Evolutionary conservation across 2,329 filamentous ascomycete genomes (phyloP).

Genomic region (Hymenoscyphus fructigenus): DNA sequence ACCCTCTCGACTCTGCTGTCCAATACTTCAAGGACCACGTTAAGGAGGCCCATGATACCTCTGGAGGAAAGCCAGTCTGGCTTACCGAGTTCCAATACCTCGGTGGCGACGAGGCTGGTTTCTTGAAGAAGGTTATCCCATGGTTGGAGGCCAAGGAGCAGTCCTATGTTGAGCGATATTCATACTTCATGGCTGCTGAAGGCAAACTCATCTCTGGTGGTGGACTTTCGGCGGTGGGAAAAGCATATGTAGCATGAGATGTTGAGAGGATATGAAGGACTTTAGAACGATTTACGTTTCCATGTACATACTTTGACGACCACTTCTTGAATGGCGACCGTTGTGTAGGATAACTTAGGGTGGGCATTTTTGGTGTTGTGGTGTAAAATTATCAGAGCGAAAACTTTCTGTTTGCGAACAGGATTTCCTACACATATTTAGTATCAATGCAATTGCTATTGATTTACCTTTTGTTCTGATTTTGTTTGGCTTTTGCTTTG

Average conservation of each 20-base stretch:
- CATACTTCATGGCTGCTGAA: constrained; percentile 41
- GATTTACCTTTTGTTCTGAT: neutral
- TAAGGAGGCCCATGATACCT: constrained; percentile 39
- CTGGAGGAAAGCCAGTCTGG: constrained; percentile 42
- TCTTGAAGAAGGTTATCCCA: constrained; percentile 44
- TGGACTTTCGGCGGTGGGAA: constrained; percentile 12
- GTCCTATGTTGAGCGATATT: constrained; percentile 41
- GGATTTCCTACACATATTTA: neutral
- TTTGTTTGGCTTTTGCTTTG: neutral
- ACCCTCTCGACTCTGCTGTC: constrained; percentile 31
- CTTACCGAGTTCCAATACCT: constrained; percentile 46
- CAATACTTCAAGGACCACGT: constrained; percentile 46
- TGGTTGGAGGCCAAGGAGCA: constrained; percentile 43
- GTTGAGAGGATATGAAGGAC: neutral
- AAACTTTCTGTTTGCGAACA: neutral
- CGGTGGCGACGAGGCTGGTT: constrained; percentile 36
- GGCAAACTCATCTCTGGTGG: constrained; percentile 33
- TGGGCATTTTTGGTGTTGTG: constrained; percentile 3
- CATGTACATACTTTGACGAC: constrained; percentile 11
- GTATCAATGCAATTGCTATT: constrained; percentile 2
- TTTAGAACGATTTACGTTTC: constrained; percentile 8
- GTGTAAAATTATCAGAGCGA: neutral
- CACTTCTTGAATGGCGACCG: neutral
- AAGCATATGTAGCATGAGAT: constrained; percentile 7
- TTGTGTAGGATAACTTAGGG: constrained; percentile 8